Evolutionary conservation across 345 rosid genomes (phyloP).

Genomic region (Aquilaria sinensis): DNA sequence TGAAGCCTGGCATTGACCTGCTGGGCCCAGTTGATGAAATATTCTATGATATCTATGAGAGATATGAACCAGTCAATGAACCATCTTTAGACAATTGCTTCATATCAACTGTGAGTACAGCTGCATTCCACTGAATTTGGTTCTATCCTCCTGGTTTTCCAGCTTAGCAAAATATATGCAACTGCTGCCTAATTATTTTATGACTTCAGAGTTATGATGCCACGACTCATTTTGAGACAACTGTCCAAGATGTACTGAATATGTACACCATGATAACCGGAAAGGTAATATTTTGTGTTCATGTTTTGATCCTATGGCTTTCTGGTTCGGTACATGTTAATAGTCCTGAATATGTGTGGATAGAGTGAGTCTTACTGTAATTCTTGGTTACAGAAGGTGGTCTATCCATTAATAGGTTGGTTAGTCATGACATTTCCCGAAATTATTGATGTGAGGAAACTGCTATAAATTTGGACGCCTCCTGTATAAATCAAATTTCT

Average conservation of each 20-base stretch:
- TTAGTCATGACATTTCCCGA: too few relatives aligned
- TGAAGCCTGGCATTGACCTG: constrained; percentile 83
- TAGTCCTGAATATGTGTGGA: too few relatives aligned
- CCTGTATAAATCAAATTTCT: too few relatives aligned
- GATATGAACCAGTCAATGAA: constrained; percentile 72
- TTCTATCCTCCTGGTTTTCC: background rate
- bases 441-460: too few relatives aligned
- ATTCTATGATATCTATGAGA: constrained; percentile 73
- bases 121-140: background rate
- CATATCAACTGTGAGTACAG: constrained; percentile 67
- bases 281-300: constrained; percentile 46
- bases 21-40: constrained; percentile 86
- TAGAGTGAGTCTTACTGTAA: too few relatives aligned
- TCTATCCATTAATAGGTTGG: too few relatives aligned
- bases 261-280: constrained; percentile 96
- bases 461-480: too few relatives aligned
- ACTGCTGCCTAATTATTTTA: constrained; percentile 8
- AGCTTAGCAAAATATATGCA: background rate
- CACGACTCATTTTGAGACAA: constrained; percentile 92
- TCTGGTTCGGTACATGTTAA: too few relatives aligned
- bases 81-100: constrained; percentile 83
- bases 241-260: constrained; percentile 79
- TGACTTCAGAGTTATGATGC: constrained; percentile 88
- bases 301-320: too few relatives aligned
- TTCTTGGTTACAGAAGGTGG: too few relatives aligned